Percentiles rank a stretch among this genome's conserved stretches.
Conservation (phyloP, 1,284 basidiomycete genomes). For the Pseudozyma pruni region DNA sequence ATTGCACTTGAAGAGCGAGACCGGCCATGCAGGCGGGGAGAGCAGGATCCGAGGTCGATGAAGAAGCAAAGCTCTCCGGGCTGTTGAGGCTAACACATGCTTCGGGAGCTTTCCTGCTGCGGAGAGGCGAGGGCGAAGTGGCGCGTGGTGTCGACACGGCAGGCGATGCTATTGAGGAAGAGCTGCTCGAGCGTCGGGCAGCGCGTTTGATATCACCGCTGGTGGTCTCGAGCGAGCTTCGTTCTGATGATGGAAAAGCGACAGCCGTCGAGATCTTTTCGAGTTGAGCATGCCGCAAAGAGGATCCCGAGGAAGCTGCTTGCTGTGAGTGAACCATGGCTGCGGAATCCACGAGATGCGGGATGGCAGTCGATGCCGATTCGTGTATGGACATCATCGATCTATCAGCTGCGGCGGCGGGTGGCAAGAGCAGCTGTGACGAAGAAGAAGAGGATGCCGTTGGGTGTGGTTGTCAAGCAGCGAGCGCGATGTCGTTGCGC, state of each 20-base stretch:
- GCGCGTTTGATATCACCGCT: constrained; percentile 2
- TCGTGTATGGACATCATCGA: no score
- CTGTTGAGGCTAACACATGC: constrained; percentile 10
- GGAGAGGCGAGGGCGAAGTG: constrained; percentile 17
- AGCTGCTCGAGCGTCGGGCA: constrained; percentile 12
- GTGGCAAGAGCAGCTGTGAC: no score
- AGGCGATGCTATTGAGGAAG: constrained; percentile 31
- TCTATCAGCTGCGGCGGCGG: no score
- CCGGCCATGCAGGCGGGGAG: constrained; percentile 30
- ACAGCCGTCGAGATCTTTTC: constrained; percentile 26
- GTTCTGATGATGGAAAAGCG: constrained; percentile 19
- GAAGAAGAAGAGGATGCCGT: background rate
- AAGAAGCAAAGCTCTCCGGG: constrained; percentile 3
- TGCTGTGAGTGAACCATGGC: background rate
- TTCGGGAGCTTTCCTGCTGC: constrained; percentile 13
- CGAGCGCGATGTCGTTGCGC: no score
- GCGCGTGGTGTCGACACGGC: constrained; percentile 35
- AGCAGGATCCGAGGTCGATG: constrained; percentile 13
- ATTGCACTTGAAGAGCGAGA: constrained; percentile 40
- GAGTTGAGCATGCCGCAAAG: constrained; percentile 7
- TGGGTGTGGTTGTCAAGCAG: no score
- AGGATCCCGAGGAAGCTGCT: constrained; percentile 5
- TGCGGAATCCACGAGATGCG: background rate
- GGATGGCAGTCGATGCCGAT: no score
- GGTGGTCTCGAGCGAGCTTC: constrained; percentile 18